Base-by-base conservation (phyloP, 371 early-diverging fungal genomes). In the Mortierella sp. region DNA sequence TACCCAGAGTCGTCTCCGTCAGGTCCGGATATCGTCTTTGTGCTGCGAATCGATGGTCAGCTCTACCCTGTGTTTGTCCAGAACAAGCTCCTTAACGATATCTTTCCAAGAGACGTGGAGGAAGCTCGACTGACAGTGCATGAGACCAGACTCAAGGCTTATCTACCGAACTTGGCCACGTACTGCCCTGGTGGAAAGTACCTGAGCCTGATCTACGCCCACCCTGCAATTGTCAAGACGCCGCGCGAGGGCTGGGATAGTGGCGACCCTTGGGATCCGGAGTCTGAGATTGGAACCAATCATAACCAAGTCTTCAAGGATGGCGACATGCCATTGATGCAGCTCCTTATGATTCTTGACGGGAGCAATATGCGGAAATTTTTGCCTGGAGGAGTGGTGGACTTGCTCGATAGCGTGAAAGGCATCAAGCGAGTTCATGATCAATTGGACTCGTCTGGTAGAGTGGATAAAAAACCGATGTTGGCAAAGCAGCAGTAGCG, bases 171-270 rank as follows among this genome's bases (percentile, higher is more conserved):
- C 58, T 43, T 68, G 58, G 41, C 52, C 62, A 31, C 53, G 48
- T 57, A 69, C 70, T 62, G 70, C 54, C 58, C 62, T 69, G 49
- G 70, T 23, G 58, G 62, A 52, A 69, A 69, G 69, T 61, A 69
- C 43, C 62, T 69, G 34, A 62, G 70, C 70, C 28, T 69, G 61
- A 43, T 69, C 47, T 69, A 69, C 49, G 62, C 46, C 58, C 56
- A 68, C 41, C 61, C 61, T 30, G 43, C 56, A 21, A 49, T 68
- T 44, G 24, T 2, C 0, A 68, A 68, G 56, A 68, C 61, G 32
- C 63, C 63, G 26, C 55, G 66, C 23, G 32, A 37, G 66, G 60
- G 66, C 44, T 66, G 66, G 66, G 43, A 58, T 59, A 9, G 50
- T 30, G 64, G 34, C 57, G 32, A 24, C 31, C 57, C 56, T 51